These are phyloP conservation scores for Dimocarpus longan DNA, from an alignment of 345 rosid species.

Conservation along the genomic window DNA sequence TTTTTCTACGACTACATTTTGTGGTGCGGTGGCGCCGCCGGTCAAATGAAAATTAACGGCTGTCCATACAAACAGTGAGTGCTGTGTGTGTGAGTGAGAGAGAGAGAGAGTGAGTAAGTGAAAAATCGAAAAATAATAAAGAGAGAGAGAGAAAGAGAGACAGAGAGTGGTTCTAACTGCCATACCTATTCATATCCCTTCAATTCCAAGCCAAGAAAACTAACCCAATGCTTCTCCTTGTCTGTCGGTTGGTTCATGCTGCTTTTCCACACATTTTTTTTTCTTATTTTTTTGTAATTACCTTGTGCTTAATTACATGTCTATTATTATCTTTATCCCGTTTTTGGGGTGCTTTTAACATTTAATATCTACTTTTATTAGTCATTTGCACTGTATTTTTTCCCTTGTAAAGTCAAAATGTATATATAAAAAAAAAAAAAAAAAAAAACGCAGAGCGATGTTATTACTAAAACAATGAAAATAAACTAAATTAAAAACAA, in stretches of 20 bases:
- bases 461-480: too few relatives aligned
- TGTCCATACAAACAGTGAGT: constrained; percentile 34
- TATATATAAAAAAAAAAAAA: too few relatives aligned
- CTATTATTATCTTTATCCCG: constrained; percentile 14
- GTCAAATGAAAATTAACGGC: constrained; percentile 41
- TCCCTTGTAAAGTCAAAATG: too few relatives aligned
- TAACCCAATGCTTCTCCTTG: constrained; percentile 49
- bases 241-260: constrained; percentile 57
- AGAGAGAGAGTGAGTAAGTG: constrained; percentile 4
- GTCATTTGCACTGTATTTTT: too few relatives aligned
- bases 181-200: constrained; percentile 61
- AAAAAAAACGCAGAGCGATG: too few relatives aligned
- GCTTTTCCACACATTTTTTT: constrained; percentile 48
- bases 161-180: constrained; percentile 52
- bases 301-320: background rate
- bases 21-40: constrained; percentile 52
- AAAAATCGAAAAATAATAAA: background rate
- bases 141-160: constrained; percentile 24
- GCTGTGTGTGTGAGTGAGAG: constrained; percentile 6
- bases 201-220: constrained; percentile 75
- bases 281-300: background rate
- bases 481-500: too few relatives aligned
- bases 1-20: constrained; percentile 46
- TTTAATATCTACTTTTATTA: too few relatives aligned
- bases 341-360: background rate